phyloP scores from a whole-genome alignment of 768 basidiomycete species.

The Panaeolus cyanescens region DNA sequence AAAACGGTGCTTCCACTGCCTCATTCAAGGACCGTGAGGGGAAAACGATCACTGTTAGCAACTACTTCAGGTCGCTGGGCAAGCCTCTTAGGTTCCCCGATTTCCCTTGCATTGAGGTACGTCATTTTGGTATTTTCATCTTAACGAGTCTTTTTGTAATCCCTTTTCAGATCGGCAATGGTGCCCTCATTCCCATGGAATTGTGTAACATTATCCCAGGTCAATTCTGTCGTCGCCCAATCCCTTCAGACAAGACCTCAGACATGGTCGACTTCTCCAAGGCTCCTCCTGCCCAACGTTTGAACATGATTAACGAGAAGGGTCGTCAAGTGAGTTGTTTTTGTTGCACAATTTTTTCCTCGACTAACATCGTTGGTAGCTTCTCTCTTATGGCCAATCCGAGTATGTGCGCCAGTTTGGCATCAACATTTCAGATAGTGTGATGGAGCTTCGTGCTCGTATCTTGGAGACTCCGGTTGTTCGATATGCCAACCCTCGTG shows the following conservation, averaged over 20 bases:
- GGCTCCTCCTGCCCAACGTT: slow-evolving; percentile 58
- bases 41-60: slow-evolving; percentile 49
- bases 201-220: slow-evolving; percentile 63
- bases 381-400: slow-evolving; percentile 70
- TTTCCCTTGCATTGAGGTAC: slow-evolving; percentile 67
- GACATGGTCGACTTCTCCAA: slow-evolving; percentile 72
- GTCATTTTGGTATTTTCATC: slow-evolving; percentile 9
- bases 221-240: slow-evolving; percentile 72
- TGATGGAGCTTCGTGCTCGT: slow-evolving; percentile 60
- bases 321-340: slow-evolving; percentile 14
- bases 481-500: slow-evolving; percentile 33
- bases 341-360: not conserved
- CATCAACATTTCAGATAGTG: slow-evolving; percentile 53
- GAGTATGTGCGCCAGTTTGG: slow-evolving; percentile 76
- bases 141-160: not conserved
- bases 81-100: slow-evolving; percentile 53
- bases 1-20: slow-evolving; percentile 49
- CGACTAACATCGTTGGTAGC: slow-evolving; percentile 37
- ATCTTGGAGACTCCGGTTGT: slow-evolving; percentile 57
- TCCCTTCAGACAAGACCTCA: slow-evolving; percentile 68
- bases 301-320: slow-evolving; percentile 27
- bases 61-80: slow-evolving; percentile 59
- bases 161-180: slow-evolving; percentile 53
- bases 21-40: slow-evolving; percentile 51
- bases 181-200: slow-evolving; percentile 71